These are phyloP conservation scores for Gastrolobium villosum DNA, from an alignment of 306 rosid genomes.

Conservation along the genomic window DNA sequence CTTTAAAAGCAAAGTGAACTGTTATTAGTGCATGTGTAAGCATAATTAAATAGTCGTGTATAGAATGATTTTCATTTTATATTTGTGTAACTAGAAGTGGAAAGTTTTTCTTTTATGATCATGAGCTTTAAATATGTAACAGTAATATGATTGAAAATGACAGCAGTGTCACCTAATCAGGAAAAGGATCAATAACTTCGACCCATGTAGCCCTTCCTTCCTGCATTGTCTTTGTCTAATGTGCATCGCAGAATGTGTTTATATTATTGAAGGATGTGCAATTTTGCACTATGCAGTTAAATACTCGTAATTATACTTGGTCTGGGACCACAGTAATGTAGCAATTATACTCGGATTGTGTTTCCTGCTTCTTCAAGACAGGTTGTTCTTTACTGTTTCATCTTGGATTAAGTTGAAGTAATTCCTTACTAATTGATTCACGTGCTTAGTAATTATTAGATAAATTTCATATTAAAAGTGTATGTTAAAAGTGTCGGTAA, in stretches of 20 bases:
- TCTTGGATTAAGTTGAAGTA: too few species aligned
- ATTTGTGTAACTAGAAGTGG: not conserved
- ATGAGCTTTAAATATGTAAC: not conserved
- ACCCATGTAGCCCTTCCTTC: not conserved
- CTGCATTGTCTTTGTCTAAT: not conserved
- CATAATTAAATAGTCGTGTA: too few species aligned
- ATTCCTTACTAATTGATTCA: too few species aligned
- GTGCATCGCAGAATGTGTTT: not conserved
- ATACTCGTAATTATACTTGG: too few species aligned
- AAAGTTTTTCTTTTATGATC: constrained; percentile 3
- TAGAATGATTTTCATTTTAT: not conserved
- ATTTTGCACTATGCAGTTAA: not conserved
- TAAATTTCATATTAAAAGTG: too few species aligned
- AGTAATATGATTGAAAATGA: not conserved
- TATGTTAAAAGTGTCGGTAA: too few species aligned
- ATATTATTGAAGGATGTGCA: not conserved
- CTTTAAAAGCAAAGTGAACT: not conserved
- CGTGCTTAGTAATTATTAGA: too few species aligned
- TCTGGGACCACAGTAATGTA: not conserved
- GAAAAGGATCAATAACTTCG: not conserved
- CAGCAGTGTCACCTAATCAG: not conserved
- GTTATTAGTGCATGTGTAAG: not conserved
- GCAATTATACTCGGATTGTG: too few species aligned
- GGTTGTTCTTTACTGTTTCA: too few species aligned
- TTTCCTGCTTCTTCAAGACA: too few species aligned